These are phyloP conservation scores for Coemansia linderi DNA, from an alignment of 371 early-diverging fungal genomes.

Conservation along the genomic window DNA sequence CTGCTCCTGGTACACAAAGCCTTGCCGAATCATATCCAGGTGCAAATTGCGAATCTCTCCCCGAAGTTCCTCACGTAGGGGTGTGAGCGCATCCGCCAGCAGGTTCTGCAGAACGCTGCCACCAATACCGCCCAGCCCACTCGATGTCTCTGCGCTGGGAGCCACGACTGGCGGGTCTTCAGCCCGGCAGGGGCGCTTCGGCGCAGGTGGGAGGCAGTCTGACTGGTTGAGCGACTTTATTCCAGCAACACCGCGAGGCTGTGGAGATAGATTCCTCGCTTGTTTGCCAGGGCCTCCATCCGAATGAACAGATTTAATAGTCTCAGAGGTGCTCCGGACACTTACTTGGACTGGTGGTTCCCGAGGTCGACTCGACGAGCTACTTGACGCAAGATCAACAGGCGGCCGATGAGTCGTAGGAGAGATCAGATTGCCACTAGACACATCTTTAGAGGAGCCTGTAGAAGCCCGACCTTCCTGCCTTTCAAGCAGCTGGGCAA, in stretches of 20 bases:
- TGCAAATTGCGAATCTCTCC: conserved; percentile 51
- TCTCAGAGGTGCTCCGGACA: not conserved
- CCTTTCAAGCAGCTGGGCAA: conserved; percentile 18
- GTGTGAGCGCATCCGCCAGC: conserved; percentile 39
- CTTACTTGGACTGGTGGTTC: not conserved
- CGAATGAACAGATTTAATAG: not conserved
- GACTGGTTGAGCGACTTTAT: not conserved
- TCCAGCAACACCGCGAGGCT: not conserved
- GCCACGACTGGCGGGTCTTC: not conserved
- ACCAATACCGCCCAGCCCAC: conserved; percentile 23
- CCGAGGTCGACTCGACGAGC: not conserved
- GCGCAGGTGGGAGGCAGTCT: conserved; percentile 4
- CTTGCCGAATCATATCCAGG: conserved; percentile 47
- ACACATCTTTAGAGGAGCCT: not conserved
- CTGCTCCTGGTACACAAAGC: conserved; percentile 50
- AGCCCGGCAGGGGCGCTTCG: not conserved
- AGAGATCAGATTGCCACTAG: not conserved
- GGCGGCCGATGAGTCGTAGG: not conserved
- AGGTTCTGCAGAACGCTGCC: conserved; percentile 42
- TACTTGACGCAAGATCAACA: not conserved
- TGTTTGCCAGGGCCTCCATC: not conserved
- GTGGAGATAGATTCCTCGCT: not conserved
- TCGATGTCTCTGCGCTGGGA: not conserved
- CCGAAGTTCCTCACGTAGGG: conserved; percentile 44
- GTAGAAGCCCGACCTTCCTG: not conserved